Conservation (phyloP, 164 flowering plant genomes). For the Magnolia sinica region DNA sequence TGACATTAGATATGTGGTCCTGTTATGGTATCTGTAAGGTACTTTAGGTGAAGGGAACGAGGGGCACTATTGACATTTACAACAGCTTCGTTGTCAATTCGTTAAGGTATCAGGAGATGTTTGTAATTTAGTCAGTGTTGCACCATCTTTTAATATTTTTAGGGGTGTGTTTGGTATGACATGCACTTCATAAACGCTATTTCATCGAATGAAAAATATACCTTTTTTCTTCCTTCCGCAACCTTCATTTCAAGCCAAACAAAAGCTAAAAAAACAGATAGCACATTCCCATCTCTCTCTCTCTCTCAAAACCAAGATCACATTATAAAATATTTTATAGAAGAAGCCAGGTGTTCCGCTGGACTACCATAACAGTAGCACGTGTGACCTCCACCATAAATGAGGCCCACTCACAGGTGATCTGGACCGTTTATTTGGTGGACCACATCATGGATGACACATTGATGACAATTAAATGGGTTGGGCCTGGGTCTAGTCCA, state of each 20-base stretch:
- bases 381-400: neutral
- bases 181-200: too few relatives aligned
- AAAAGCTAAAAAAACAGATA: neutral
- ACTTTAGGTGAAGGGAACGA: too few relatives aligned
- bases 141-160: neutral
- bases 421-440: neutral
- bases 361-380: neutral
- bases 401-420: neutral
- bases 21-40: too few relatives aligned
- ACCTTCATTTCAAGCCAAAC: neutral
- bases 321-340: neutral
- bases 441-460: neutral
- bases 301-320: constrained; percentile 5
- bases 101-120: neutral
- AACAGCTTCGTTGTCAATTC: too few relatives aligned
- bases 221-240: neutral
- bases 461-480: too few relatives aligned
- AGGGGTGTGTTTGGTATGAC: too few relatives aligned
- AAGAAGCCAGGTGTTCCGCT: neutral
- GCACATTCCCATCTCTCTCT: constrained; percentile 1
- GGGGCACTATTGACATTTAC: too few relatives aligned
- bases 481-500: too few relatives aligned
- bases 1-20: too few relatives aligned
- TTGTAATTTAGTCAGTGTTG: neutral
- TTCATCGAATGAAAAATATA: neutral